Evolutionary conservation across 306 rosid species (phyloP), one percentile per base, ranked within the genome.

Genomic region (Rosa persica): DNA sequence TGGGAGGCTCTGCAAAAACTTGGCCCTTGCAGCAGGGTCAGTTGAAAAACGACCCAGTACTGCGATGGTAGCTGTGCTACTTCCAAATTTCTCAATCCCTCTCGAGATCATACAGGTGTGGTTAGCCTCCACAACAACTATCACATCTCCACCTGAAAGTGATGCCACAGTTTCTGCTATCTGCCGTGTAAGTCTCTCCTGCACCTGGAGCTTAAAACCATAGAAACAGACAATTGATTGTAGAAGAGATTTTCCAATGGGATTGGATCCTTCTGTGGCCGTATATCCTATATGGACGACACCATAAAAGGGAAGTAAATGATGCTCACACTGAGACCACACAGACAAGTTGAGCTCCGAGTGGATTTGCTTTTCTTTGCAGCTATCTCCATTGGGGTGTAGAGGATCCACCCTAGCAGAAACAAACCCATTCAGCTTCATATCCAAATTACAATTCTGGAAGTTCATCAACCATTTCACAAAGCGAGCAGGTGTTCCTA

Each of bases 271-370:
- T 23, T 82, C 87, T 0, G 79, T 66, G 58, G 82, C 36, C 69
- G 93, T 76, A 77, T 81, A 93, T 69, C 99, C 99, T 42, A 96
- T 70, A 71, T 96, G 98, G 78, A 90, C 97, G 16, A 91, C 97
- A 25, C 98, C 99, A 12, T 93, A 90, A 78, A 96, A 96, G 73
- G 99, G 99, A 80, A 96, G 98, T 70, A 96, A 83, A 80, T 96
- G 99, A 78, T 91, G 98, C 87, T 96, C 99, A 38, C 99, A 96
- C 60, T 90, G 99, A 62, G 99, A 93, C 98, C 97, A 96, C 68
- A 93, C 87, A 0, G 91, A 75, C 79, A 96, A 76, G 83, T 89
- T 89, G 69, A 82, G 72, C 86, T 93, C 97, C 0, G 91, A 83
- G 44, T 55, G 80, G 65, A 90, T 75, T 61, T 85, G 80, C 19